Evolutionary conservation across 257 asterid species (phyloP), one percentile per base, ranked within the genome.

Genomic region (Rubia yunnanensis): DNA sequence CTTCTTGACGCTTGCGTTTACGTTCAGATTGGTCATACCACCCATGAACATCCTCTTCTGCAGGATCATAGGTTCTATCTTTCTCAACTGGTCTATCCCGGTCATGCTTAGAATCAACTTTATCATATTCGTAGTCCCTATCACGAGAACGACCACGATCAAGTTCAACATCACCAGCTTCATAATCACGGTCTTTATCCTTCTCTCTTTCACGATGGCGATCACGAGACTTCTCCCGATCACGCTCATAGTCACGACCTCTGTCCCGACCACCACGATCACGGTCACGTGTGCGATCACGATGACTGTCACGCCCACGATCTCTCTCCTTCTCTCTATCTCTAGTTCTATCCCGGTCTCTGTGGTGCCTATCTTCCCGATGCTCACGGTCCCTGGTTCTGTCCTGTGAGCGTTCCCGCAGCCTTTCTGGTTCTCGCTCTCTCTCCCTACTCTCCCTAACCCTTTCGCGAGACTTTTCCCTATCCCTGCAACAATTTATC

Each of bases 401-500:
- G 22, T 92, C 99, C 49, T 82, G 96, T 32, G 98, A 92, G 61
- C 74, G 90, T 59, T 89, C 96, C 6, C 86, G 87, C 67, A 96
- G 83, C 73, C 17, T 84, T 69, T 86, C 96, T 20, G 80, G 75
- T 17, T 85, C 96, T 67, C 83, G 80, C 8, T 89, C 97, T 68
- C 71, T 81, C 9, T 86, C 95, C 70, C 84, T 78, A 35, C 71
- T 81, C 8, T 86, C 95, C 70, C 84, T 77, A 35, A 79, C 88
- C 79, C 90, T 80, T 69, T 92, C 99, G 41, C 87, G 90, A 63
- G 99, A 86, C 71, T 89, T 89, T 75, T 92, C 99, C 80, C 95
- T 82, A 61, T 88, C 91, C 85, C 84, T 80, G 82, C 52, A 63
- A 70, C 58, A 57, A 39, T 11, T 18, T 3, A 10, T 38, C 22